These are phyloP conservation scores for Citrus glauca DNA, from an alignment of 345 rosid species.

Conservation along the genomic window DNA sequence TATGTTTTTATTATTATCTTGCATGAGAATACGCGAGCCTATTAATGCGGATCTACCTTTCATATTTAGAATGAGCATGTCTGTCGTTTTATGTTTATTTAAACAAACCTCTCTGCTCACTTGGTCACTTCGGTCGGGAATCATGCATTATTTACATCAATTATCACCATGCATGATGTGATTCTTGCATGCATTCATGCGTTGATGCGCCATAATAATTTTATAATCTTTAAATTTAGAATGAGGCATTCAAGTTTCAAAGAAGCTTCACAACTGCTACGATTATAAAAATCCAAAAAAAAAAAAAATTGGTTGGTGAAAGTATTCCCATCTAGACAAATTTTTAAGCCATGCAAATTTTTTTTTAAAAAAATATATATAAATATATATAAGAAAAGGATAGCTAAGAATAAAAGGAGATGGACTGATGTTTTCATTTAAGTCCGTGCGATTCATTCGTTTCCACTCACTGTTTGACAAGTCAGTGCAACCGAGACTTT, in stretches of 20 bases:
- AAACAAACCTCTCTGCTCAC: background rate
- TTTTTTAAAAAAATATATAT: background rate
- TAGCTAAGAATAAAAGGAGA: constrained; percentile 24
- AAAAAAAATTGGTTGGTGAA: constrained; percentile 14
- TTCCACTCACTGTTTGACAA: background rate
- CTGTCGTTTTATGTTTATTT: constrained; percentile 35
- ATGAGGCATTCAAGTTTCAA: constrained; percentile 14
- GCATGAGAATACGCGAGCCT: constrained; percentile 46
- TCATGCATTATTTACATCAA: background rate
- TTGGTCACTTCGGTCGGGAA: constrained; percentile 3
- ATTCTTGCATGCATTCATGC: background rate
- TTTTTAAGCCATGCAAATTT: constrained; percentile 18
- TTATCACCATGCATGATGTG: background rate
- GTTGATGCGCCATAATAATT: background rate
- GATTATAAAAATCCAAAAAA: background rate
- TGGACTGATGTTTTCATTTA: constrained; percentile 25
- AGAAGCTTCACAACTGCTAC: constrained; percentile 19
- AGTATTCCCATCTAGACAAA: constrained; percentile 12
- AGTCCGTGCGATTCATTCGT: constrained; percentile 9
- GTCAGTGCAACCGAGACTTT: too few relatives aligned
- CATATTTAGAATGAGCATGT: constrained; percentile 47
- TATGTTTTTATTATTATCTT: constrained; percentile 1
- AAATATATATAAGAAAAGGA: constrained; percentile 11
- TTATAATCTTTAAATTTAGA: background rate
- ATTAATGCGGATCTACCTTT: constrained; percentile 36